Base-by-base conservation (phyloP, 2,329 filamentous ascomycete genomes). In the Cercospora sojina region DNA sequence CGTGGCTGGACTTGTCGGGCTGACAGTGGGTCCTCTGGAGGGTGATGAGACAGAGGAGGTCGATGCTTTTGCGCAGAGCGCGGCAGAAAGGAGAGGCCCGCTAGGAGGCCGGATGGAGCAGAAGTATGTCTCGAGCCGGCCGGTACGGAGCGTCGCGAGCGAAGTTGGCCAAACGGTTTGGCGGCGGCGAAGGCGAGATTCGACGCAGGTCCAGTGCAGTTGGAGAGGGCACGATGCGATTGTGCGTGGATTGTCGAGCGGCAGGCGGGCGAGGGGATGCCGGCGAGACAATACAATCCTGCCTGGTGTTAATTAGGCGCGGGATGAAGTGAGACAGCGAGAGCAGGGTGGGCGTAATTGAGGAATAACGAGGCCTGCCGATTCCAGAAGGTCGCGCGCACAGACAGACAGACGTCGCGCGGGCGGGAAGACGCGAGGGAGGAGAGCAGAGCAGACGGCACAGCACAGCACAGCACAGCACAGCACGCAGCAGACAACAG, bases 31-130 rank as follows among this genome's bases (percentile, higher is more conserved):
- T 68, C 70, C 66, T 64, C 59, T 62, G 58, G 70, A 72, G 70
- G 70, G 70, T 73, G 72, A 72, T 75, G 74, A 75, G 73, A 74
- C 73, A 67, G 60, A 35, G 23, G 57, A 70, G 69, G 69, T 70
- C 69, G 68, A 69, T 68, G 69, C 66, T 70, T 64, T 68, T 65
- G 60, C 47, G 60, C 23, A 18, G 25, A 6, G 51, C 51, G 51
- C 51, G 12, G 62, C 66, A 56, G 59, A 69, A 70, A 70, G 67
- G 51, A 12, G 67, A 70, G 64, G 64, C 64, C 64, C 59, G 67
- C 67, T 66, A 61, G 60, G 59, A 62, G 51, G n/a, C n/a, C n/a
- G n/a, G 56, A 59, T 38, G 56, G 57, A 69, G 62, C 51, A 31
- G 55, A 32, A 49, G 27, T 25, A 51, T 59, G 65, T 64, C 62